These are phyloP conservation scores for Vaccinium macrocarpon DNA, from an alignment of 148 eudicot species.

Conservation along the genomic window DNA sequence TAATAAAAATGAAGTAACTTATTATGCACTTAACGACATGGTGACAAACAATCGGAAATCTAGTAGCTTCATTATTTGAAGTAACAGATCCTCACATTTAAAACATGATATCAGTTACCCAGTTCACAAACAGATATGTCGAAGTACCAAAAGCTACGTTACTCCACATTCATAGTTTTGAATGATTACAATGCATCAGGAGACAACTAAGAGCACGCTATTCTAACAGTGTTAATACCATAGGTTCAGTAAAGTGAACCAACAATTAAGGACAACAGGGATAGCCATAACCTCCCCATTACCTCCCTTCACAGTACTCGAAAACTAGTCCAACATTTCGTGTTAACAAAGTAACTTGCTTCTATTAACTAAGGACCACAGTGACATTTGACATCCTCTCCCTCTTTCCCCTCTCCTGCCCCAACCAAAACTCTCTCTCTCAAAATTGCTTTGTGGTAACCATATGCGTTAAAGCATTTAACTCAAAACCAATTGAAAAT, in stretches of 20 bases:
- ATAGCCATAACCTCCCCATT: not conserved
- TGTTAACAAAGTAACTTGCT: not conserved
- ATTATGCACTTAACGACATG: not conserved
- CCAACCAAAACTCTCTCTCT: not conserved
- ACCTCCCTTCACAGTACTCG: not conserved
- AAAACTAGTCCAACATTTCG: not conserved
- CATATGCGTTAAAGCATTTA: not conserved
- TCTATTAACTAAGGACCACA: not conserved
- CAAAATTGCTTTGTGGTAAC: not conserved
- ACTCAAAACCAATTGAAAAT: too few relatives aligned
- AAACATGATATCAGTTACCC: not conserved
- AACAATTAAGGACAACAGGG: not conserved
- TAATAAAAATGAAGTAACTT: not conserved
- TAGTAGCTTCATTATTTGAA: not conserved
- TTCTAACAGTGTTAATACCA: not conserved
- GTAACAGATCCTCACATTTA: not conserved
- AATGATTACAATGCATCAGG: not conserved
- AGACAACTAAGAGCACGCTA: constrained; percentile 3
- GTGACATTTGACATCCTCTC: not conserved
- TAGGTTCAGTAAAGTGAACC: not conserved
- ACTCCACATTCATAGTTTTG: not conserved
- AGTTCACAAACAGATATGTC: not conserved
- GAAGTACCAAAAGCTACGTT: not conserved
- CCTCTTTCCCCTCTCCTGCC: not conserved
- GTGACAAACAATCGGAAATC: not conserved